Percentiles rank a stretch among this genome's conserved stretches.
Evolutionary conservation across 805 yeast genomes (phyloP).

Genomic region (Saccharomycopsis sp.): DNA sequence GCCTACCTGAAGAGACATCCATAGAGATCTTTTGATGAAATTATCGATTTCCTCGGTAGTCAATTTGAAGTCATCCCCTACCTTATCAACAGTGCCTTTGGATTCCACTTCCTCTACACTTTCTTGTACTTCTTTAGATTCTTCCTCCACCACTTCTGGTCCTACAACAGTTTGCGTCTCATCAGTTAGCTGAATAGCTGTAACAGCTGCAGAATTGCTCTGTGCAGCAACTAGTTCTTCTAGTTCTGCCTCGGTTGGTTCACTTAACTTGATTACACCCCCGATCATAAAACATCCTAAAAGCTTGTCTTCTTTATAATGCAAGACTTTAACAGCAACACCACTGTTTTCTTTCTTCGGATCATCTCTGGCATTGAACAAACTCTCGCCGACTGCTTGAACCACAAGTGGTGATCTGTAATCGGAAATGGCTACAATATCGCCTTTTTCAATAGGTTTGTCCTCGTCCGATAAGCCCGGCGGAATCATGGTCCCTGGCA

Average conservation of each 20-base stretch:
- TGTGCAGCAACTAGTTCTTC: constrained; percentile 12
- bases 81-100: constrained; percentile 6
- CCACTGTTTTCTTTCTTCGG: constrained; percentile 61
- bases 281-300: constrained; percentile 29
- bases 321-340: constrained; percentile 70
- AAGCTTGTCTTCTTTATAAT: constrained; percentile 61
- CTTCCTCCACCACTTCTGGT: constrained; percentile 17
- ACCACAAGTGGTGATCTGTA: constrained; percentile 53
- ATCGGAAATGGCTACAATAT: constrained; percentile 66
- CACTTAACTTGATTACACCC: constrained; percentile 38
- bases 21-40: constrained; percentile 62
- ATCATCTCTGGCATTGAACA: constrained; percentile 35
- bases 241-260: constrained; percentile 19
- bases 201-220: constrained; percentile 12
- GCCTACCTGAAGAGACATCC: constrained; percentile 59
- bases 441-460: constrained; percentile 57
- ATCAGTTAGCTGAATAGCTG: constrained; percentile 13
- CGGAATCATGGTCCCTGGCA: constrained; percentile 62
- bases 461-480: constrained; percentile 26
- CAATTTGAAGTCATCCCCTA: constrained; percentile 24
- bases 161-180: not conserved
- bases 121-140: constrained; percentile 8
- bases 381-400: constrained; percentile 65
- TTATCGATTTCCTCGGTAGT: constrained; percentile 63
- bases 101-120: constrained; percentile 15